Conservation (phyloP, 148 eudicot species). For the Oxyria digyna region DNA sequence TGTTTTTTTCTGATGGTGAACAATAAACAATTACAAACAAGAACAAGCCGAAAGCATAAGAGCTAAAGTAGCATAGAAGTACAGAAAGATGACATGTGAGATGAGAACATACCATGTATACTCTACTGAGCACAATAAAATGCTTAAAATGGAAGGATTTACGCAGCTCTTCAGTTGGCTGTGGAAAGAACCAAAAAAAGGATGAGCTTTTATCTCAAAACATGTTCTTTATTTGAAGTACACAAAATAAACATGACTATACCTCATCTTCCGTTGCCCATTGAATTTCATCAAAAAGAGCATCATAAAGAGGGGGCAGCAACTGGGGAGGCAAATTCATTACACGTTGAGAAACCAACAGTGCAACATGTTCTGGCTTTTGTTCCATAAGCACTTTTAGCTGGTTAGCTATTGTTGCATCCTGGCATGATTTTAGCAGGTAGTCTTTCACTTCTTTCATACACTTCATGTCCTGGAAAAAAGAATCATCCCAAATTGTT, state of each 20-base stretch:
- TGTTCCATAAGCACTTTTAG: constrained; percentile 42
- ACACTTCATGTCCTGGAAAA: constrained; percentile 55
- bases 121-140: constrained; percentile 51
- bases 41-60: constrained; percentile 6
- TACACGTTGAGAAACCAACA: constrained; percentile 80
- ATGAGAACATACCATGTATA: constrained; percentile 52
- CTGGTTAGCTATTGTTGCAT: constrained; percentile 18
- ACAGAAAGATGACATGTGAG: not conserved
- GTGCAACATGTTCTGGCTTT: constrained; percentile 52
- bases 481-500: constrained; percentile 9
- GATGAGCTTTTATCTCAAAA: constrained; percentile 3
- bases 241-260: constrained; percentile 12
- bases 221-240: not conserved
- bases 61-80: not conserved
- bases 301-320: constrained; percentile 78
- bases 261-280: constrained; percentile 99
- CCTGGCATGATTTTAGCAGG: constrained; percentile 41
- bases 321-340: constrained; percentile 94
- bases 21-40: not conserved
- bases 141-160: constrained; percentile 51
- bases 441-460: constrained; percentile 54
- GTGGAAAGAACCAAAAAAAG: constrained; percentile 13
- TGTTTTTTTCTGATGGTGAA: constrained; percentile 36
- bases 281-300: constrained; percentile 76
- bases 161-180: constrained; percentile 78